A percentile compares a stretch with the other conserved stretches of the same genome.
These are phyloP conservation scores for Claviceps sp. DNA, from an alignment of 2,329 filamentous ascomycete species.

Conservation along the genomic window DNA sequence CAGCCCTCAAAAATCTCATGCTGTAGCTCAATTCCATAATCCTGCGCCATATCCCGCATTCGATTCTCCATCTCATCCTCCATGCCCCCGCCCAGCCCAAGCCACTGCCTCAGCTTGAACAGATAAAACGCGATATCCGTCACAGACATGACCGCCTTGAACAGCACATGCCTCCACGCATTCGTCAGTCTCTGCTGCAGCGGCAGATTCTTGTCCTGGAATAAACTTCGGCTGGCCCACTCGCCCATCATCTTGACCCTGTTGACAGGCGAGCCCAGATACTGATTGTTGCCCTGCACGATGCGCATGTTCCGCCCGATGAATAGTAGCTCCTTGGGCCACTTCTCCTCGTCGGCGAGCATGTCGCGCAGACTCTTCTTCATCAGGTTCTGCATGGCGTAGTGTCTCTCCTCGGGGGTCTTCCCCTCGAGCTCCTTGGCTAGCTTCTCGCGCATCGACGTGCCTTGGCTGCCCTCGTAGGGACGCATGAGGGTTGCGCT, in stretches of 20 bases:
- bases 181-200: constrained; percentile 51
- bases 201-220: constrained; percentile 55
- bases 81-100: constrained; percentile 73
- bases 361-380: constrained; percentile 56
- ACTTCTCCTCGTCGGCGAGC: constrained; percentile 72
- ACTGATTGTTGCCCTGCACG: constrained; percentile 87
- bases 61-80: constrained; percentile 84
- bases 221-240: constrained; percentile 79
- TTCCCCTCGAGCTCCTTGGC: constrained; percentile 47
- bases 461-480: constrained; percentile 67
- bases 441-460: constrained; percentile 49
- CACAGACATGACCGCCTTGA: constrained; percentile 59
- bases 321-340: constrained; percentile 84
- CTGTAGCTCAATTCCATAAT: constrained; percentile 83
- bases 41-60: constrained; percentile 79
- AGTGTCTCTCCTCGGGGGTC: constrained; percentile 60
- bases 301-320: constrained; percentile 86
- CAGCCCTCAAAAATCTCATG: constrained; percentile 49
- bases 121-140: constrained; percentile 78
- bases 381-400: constrained; percentile 78
- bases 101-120: constrained; percentile 60
- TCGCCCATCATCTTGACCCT: constrained; percentile 84
- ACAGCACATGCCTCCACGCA: constrained; percentile 67
- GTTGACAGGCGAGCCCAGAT: constrained; percentile 79
- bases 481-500: constrained; percentile 80